A percentile compares a stretch with the other conserved stretches of the same genome.
Conservation (phyloP, 1,284 basidiomycete species). For the Tilletia indica region DNA sequence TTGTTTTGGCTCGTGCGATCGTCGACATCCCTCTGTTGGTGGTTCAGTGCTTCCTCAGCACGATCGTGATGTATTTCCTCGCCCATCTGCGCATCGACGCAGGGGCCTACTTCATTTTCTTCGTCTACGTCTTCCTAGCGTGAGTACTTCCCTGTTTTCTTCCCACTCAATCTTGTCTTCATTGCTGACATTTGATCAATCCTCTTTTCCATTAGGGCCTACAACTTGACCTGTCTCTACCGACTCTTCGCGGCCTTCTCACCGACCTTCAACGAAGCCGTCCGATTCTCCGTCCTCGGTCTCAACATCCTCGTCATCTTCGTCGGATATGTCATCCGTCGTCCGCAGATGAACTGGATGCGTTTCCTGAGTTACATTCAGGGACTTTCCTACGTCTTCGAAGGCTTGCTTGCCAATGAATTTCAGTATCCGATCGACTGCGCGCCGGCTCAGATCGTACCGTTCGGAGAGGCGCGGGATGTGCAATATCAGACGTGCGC, state of each 20-base stretch:
- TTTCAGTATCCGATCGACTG: slow-evolving; percentile 45
- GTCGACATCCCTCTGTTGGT: slow-evolving; percentile 71
- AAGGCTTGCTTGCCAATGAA: slow-evolving; percentile 64
- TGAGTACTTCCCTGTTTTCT: background rate
- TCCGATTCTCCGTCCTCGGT: slow-evolving; percentile 62
- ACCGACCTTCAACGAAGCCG: slow-evolving; percentile 60
- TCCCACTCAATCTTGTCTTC: background rate
- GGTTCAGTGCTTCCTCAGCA: slow-evolving; percentile 61
- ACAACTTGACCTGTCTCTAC: slow-evolving; percentile 32
- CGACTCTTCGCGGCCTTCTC: slow-evolving; percentile 57
- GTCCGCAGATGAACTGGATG: slow-evolving; percentile 55
- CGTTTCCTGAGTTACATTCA: slow-evolving; percentile 51
- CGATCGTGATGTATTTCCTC: slow-evolving; percentile 68
- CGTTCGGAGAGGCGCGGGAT: slow-evolving; percentile 26
- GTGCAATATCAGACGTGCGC: slow-evolving; percentile 36
- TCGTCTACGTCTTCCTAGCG: slow-evolving; percentile 40
- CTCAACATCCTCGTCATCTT: slow-evolving; percentile 66
- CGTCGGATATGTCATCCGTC: slow-evolving; percentile 72
- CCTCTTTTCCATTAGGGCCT: slow-evolving; percentile 5
- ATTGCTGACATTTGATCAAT: slow-evolving; percentile 1
- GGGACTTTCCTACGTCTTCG: slow-evolving; percentile 63
- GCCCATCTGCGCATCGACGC: slow-evolving; percentile 62
- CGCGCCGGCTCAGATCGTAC: slow-evolving; percentile 25
- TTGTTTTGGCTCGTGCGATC: slow-evolving; percentile 67
- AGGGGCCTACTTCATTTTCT: slow-evolving; percentile 55